Conservation (phyloP, 345 rosid species). For the Dovyalis caffra region DNA sequence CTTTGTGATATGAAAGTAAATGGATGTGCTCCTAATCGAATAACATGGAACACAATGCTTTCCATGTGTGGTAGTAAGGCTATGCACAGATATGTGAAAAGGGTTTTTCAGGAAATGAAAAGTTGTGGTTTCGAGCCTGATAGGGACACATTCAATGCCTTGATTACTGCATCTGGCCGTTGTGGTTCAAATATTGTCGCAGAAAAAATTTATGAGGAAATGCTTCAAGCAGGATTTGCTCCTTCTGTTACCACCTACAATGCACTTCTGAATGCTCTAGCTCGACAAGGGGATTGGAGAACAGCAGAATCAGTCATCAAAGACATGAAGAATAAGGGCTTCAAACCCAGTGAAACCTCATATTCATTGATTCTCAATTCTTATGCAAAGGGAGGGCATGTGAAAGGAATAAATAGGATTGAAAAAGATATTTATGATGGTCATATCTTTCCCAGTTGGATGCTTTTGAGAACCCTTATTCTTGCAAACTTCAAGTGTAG, state of each 20-base stretch:
- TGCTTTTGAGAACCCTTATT: conserved; percentile 77
- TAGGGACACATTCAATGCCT: conserved; percentile 81
- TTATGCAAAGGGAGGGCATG: conserved; percentile 72
- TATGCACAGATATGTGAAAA: conserved; percentile 63
- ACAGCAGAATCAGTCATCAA: conserved; percentile 66
- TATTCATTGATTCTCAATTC: conserved; percentile 68
- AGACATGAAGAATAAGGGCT: conserved; percentile 78
- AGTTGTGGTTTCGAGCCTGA: conserved; percentile 88
- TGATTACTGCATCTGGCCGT: conserved; percentile 77
- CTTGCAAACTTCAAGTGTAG: conserved; percentile 72
- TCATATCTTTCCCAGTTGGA: conserved; percentile 83
- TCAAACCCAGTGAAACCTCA: conserved; percentile 76
- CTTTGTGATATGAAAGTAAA: conserved; percentile 69
- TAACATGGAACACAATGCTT: conserved; percentile 94
- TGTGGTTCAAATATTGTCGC: conserved; percentile 72
- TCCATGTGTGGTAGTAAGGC: conserved; percentile 69
- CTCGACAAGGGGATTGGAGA: conserved; percentile 77
- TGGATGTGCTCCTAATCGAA: conserved; percentile 80
- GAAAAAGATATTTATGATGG: conserved; percentile 67
- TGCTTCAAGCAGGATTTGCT: conserved; percentile 73
- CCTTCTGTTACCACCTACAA: conserved; percentile 80
- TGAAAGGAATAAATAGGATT: conserved; percentile 62
- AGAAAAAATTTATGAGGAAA: conserved; percentile 67
- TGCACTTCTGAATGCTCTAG: conserved; percentile 80
- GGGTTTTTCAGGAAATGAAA: conserved; percentile 76